Evolutionary conservation across 768 basidiomycete genomes (phyloP).

Genomic region (Clavulina sp.): DNA sequence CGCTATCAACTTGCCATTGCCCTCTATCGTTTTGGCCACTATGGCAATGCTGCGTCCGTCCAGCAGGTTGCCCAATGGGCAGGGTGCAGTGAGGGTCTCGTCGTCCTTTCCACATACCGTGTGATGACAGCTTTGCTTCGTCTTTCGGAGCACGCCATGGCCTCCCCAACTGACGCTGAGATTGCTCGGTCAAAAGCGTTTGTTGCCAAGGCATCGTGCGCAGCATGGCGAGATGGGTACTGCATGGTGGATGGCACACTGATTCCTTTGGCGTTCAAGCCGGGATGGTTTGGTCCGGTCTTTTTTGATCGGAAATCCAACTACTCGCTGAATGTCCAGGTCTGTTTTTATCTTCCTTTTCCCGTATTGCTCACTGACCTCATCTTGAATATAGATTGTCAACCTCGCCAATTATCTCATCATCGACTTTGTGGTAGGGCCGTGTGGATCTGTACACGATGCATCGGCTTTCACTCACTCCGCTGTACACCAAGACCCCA

Average conservation of each 20-base stretch:
- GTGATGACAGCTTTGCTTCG: constrained; percentile 21
- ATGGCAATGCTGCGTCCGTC: constrained; percentile 23
- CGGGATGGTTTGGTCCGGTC: background rate
- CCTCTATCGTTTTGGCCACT: constrained; percentile 25
- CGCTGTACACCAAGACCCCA: constrained; percentile 14
- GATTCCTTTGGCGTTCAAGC: constrained; percentile 18
- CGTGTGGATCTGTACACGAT: constrained; percentile 23
- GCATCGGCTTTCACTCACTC: constrained; percentile 21
- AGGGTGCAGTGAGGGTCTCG: constrained; percentile 21
- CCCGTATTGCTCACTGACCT: too few relatives aligned
- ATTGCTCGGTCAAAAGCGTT: constrained; percentile 24
- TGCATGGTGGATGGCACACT: constrained; percentile 21
- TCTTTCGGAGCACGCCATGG: constrained; percentile 16
- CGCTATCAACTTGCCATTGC: constrained; percentile 22
- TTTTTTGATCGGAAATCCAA: constrained; percentile 7
- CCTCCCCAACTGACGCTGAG: constrained; percentile 18
- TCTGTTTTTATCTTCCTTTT: too few relatives aligned
- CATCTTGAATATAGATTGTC: constrained; percentile 22
- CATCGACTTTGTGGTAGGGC: constrained; percentile 20
- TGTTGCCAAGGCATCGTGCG: constrained; percentile 18
- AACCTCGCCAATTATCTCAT: constrained; percentile 20
- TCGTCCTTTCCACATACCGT: constrained; percentile 15
- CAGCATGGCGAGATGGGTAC: constrained; percentile 18
- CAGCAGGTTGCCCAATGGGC: constrained; percentile 24
- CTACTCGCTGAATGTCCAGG: constrained; percentile 19